Percentiles rank a stretch among this genome's conserved stretches.
phyloP scores from a whole-genome alignment of 768 basidiomycete species.

The Phylloporus sp. region DNA sequence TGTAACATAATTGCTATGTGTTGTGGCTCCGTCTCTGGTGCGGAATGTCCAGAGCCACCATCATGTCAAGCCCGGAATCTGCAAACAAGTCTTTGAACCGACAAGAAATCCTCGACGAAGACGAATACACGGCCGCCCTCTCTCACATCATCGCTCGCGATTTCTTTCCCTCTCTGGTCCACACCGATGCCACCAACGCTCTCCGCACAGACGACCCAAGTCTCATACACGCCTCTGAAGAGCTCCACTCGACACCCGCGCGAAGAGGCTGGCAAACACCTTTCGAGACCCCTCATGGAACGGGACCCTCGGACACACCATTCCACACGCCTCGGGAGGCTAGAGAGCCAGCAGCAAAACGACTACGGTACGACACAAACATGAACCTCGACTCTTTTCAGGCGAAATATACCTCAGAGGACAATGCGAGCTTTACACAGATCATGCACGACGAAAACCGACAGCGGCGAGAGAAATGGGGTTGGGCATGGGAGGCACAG shows the following conservation, averaged over 20 bases:
- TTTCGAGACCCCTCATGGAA: slow-evolving; percentile 61
- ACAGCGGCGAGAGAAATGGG: slow-evolving; percentile 72
- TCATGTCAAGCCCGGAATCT: slow-evolving; percentile 31
- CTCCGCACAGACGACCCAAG: slow-evolving; percentile 68
- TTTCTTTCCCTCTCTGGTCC: slow-evolving; percentile 93
- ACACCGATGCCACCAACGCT: slow-evolving; percentile 85
- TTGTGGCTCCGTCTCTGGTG: slow-evolving; percentile 9
- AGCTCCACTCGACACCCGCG: slow-evolving; percentile 52
- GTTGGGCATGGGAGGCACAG: slow-evolving; percentile 96
- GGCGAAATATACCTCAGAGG: slow-evolving; percentile 89
- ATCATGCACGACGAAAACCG: slow-evolving; percentile 89
- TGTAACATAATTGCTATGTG: slow-evolving; percentile 11
- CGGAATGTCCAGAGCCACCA: background rate
- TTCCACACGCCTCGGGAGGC: slow-evolving; percentile 37
- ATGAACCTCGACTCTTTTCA: slow-evolving; percentile 85
- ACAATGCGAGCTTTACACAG: slow-evolving; percentile 93
- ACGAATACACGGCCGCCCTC: slow-evolving; percentile 88
- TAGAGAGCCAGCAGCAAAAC: slow-evolving; percentile 48
- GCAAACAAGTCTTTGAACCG: slow-evolving; percentile 59
- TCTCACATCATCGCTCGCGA: slow-evolving; percentile 93
- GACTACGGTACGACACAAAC: slow-evolving; percentile 51
- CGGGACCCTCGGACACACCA: slow-evolving; percentile 63
- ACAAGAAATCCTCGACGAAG: slow-evolving; percentile 80
- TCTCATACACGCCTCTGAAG: slow-evolving; percentile 71
- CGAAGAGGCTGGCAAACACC: slow-evolving; percentile 41